These are phyloP conservation scores for Chalaropsis thielavioides DNA, from an alignment of 2,329 filamentous ascomycete species.

Conservation along the genomic window DNA sequence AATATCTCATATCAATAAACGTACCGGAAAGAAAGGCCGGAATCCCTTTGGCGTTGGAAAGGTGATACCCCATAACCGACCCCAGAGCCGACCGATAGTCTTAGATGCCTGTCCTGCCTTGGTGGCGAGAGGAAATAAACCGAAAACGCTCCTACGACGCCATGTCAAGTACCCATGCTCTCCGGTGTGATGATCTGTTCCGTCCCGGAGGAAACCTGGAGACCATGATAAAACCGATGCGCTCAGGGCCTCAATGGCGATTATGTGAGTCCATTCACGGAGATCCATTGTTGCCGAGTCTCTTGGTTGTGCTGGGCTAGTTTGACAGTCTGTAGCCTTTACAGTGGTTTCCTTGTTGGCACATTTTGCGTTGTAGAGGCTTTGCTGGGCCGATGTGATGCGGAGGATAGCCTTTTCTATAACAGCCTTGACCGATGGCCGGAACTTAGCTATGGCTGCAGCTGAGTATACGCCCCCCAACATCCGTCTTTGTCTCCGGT, in stretches of 20 bases:
- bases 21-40: slow-evolving; percentile 36
- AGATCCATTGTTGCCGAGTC: slow-evolving; percentile 29
- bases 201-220: slow-evolving; percentile 31
- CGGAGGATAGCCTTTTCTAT: slow-evolving; percentile 25
- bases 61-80: slow-evolving; percentile 31
- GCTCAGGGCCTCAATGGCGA: slow-evolving; percentile 37
- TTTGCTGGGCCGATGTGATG: neutral
- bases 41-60: slow-evolving; percentile 31
- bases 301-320: neutral
- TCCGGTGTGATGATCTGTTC: slow-evolving; percentile 35
- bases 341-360: neutral
- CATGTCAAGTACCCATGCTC: slow-evolving; percentile 35
- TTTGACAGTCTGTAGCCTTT: neutral
- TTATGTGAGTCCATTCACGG: slow-evolving; percentile 43
- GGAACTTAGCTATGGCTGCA: slow-evolving; percentile 30
- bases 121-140: slow-evolving; percentile 34
- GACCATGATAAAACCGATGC: slow-evolving; percentile 39
- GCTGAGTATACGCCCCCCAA: slow-evolving; percentile 36
- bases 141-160: slow-evolving; percentile 39
- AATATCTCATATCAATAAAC: slow-evolving; percentile 17
- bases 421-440: slow-evolving; percentile 29
- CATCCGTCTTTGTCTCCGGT: slow-evolving; percentile 35
- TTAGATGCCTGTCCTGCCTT: slow-evolving; percentile 26
- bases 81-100: slow-evolving; percentile 28
- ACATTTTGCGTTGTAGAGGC: neutral